Base-by-base conservation (phyloP, 192 early-diverging fungal species). In the Diversispora eburnea region DNA sequence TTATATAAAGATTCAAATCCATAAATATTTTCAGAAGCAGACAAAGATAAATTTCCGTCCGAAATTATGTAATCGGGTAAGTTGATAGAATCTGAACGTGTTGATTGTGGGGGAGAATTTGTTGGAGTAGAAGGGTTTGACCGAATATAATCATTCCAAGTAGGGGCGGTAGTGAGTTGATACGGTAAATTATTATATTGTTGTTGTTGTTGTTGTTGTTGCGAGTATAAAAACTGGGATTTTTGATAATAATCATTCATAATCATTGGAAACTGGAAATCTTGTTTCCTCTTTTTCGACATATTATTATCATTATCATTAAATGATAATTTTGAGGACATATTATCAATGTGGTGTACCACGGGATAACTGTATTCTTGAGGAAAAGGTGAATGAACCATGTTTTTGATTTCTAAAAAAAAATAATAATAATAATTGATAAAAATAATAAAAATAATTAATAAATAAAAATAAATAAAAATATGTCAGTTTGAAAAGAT, bases 111-210 rank as follows among this genome's bases (percentile, higher is more conserved):
- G 4, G 70, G 57, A 13, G 70, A 59, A 20, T 9, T 60, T 58
- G 58, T 19, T 33, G 70, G 56, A 25, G 70, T 49, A 13, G 70
- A 48, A 70, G 67, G 67, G 10, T 45, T 70, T 42, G 67, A 70
- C 17, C 52, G 46, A 55, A 70, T 52, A 70, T 39, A 70, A 15
- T 70, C 67, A 15, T 22, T 33, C 67, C 67, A 70, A 5, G 25
- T 20, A 7, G 67, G 0, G 4, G 43, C 25, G 8, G 19, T 1
- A 19, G 62, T 52, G 48, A 39, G 22, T 54, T 68, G 48, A 17
- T 68, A 33, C 25, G 67, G 0, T 41, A 54, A 15, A 48, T 13
- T 5, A 68, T 48, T 15, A 17, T 68, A 54, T 52, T 65, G 63
- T 46, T 65, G 65, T 25, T 67, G 65, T 15, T 49, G 65, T 67